Percentiles rank a stretch among this genome's conserved stretches.
Conservation (phyloP, 2,329 filamentous ascomycete genomes). For the Cephalotrichum gorgonifer region DNA sequence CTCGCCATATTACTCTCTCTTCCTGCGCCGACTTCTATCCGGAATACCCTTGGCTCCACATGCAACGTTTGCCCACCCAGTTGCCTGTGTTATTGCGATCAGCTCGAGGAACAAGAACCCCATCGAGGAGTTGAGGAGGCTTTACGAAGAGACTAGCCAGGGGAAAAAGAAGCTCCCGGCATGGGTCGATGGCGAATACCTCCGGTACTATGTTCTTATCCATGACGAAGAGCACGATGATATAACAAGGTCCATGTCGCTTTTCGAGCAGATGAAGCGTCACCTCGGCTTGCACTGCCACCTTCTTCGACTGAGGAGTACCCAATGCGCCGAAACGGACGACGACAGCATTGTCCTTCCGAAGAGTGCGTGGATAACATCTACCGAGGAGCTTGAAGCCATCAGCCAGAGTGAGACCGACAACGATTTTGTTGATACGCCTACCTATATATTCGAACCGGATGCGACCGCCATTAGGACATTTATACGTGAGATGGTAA, state of each 20-base stretch:
- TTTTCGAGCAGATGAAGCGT: slow-evolving; percentile 99
- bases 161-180: slow-evolving; percentile 63
- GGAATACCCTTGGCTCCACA: slow-evolving; percentile 69
- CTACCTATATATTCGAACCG: slow-evolving; percentile 79
- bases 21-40: slow-evolving; percentile 73
- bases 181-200: slow-evolving; percentile 86
- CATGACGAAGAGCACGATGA: slow-evolving; percentile 96
- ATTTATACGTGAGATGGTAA: slow-evolving; percentile 90
- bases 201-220: slow-evolving; percentile 91
- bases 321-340: slow-evolving; percentile 77
- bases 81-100: slow-evolving; percentile 89
- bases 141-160: slow-evolving; percentile 78
- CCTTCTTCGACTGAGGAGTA: slow-evolving; percentile 73
- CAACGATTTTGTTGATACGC: slow-evolving; percentile 55
- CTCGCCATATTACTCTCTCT: slow-evolving; percentile 77
- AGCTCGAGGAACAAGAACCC: slow-evolving; percentile 78
- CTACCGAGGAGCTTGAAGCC: slow-evolving; percentile 70
- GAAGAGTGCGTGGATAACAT: slow-evolving; percentile 79
- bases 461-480: slow-evolving; percentile 80
- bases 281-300: slow-evolving; percentile 95
- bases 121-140: slow-evolving; percentile 72
- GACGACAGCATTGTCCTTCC: slow-evolving; percentile 81
- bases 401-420: slow-evolving; percentile 60
- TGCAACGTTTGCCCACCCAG: slow-evolving; percentile 90
- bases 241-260: slow-evolving; percentile 74